Evolutionary conservation across 1,139 yeast genomes (phyloP), one percentile per base, ranked within the genome.

Genomic region (Yamadazyma taylorii): DNA sequence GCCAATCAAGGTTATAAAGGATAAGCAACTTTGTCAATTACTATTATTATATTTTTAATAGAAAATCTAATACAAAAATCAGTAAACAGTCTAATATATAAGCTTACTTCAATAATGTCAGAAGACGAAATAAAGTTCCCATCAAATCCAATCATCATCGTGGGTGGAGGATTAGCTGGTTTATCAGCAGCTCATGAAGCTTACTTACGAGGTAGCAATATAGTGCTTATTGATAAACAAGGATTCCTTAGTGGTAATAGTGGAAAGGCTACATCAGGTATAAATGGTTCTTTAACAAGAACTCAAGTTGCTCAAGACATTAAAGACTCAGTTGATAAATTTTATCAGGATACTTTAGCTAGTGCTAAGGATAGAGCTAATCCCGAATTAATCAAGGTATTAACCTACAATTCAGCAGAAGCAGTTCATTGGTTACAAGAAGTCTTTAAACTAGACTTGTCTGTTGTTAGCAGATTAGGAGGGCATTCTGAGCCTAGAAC

Each of bases 111-210:
- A 10, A 25, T 5, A 25, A 39, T 39, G 40, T 23, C 32, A 4
- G 17, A 30, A 17, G 32, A 12, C 19, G 33, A 16, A 22, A 37
- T 40, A 34, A 27, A 42, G 3, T 40, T 52, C 28, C 74, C 74
- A 10, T 29, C 37, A 13, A 69, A 68, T 41, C 70, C 78, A 2
- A 60, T 84, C 12, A 77, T 85, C 14, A 70, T 85, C 24, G 85
- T 85, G 21, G 95, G 95, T 1, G 84, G 90, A 3, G 95, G 95
- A 0, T 66, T 85, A 33, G 88, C 95, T 3, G 95, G 95, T 1
- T 65, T 85, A 22, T 72, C 85, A n/a, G 81, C 90, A 2, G 84
- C 88, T 1, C 85, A 80, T 53, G 83, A 81, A 50, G 72, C 83
- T 13, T 69, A 80, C 38, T 63, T 72, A 39, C 66, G 79, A 35